Conservation (phyloP, 2,329 filamentous ascomycete genomes). For the Cercospora brassicicola region DNA sequence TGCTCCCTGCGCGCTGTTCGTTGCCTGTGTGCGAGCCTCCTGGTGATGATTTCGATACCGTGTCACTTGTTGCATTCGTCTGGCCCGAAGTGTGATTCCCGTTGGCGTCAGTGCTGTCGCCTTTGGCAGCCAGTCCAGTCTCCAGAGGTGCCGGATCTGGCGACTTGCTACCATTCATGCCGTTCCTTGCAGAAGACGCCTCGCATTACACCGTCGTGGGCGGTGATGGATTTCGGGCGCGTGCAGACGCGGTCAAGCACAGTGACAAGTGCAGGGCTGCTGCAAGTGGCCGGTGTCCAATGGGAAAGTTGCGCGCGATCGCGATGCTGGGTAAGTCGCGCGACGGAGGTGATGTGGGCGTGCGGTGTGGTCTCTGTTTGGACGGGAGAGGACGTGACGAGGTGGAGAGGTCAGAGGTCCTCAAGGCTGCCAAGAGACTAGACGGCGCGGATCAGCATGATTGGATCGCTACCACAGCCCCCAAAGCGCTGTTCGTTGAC, state of each 20-base stretch:
- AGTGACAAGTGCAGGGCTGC: neutral
- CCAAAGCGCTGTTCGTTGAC: neutral
- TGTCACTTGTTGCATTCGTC: conserved; percentile 1
- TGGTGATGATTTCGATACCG: conserved; percentile 10
- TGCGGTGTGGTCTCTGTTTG: conserved; percentile 3
- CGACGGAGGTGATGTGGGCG: neutral
- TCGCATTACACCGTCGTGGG: conserved; percentile 18
- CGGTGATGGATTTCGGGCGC: conserved; percentile 12
- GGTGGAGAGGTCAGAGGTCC: neutral
- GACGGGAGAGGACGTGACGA: neutral
- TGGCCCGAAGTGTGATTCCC: conserved; percentile 13
- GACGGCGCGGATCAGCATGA: neutral
- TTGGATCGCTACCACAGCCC: neutral
- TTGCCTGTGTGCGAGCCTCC: conserved; percentile 21
- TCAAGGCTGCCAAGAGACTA: neutral
- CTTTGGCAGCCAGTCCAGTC: conserved; percentile 15
- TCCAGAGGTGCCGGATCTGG: conserved; percentile 27
- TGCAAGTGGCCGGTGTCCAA: neutral
- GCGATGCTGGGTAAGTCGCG: neutral
- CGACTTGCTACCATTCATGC: conserved; percentile 37
- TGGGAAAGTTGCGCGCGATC: neutral
- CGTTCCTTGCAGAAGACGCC: conserved; percentile 15
- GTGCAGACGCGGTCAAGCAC: neutral
- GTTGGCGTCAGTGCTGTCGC: conserved; percentile 4
- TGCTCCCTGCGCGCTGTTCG: conserved; percentile 1